These are phyloP conservation scores for Ganoderma lucidum DNA, from an alignment of 1,284 basidiomycete genomes.

Conservation along the genomic window DNA sequence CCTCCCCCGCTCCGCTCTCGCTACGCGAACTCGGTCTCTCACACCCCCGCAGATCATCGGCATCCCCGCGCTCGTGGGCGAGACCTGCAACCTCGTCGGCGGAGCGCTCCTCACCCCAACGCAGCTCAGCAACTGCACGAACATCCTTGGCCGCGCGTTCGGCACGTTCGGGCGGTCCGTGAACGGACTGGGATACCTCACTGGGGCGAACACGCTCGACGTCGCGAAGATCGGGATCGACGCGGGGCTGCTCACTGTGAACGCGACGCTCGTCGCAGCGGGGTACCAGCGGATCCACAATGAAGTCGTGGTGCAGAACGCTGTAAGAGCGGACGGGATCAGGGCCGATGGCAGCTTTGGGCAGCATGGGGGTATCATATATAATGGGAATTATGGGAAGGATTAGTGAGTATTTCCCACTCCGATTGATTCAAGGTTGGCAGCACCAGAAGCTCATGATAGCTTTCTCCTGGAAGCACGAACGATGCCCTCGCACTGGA, in stretches of 20 bases:
- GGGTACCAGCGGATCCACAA: constrained; percentile 58
- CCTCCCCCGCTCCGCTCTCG: not conserved
- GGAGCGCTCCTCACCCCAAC: constrained; percentile 48
- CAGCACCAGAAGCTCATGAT: not conserved
- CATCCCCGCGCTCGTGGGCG: constrained; percentile 61
- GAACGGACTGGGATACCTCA: constrained; percentile 56
- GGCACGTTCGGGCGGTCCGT: constrained; percentile 54
- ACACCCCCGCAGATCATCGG: constrained; percentile 56
- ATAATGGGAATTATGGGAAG: constrained; percentile 73
- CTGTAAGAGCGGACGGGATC: constrained; percentile 62
- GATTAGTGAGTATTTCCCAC: constrained; percentile 54
- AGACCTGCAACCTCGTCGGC: constrained; percentile 65
- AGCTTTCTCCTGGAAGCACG: constrained; percentile 42
- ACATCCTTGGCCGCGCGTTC: constrained; percentile 62
- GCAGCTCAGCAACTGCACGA: constrained; percentile 56
- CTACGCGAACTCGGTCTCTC: not conserved
- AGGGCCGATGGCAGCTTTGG: constrained; percentile 69
- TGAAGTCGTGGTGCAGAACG: constrained; percentile 57
- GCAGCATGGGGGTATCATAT: constrained; percentile 67
- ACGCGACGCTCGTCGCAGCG: constrained; percentile 53
- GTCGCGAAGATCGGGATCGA: constrained; percentile 65
- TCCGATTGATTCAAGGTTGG: not conserved
- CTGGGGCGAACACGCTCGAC: constrained; percentile 71
- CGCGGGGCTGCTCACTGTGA: constrained; percentile 52
- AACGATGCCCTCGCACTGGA: constrained; percentile 63